Evolutionary conservation across 2,329 filamentous ascomycete species (phyloP), one percentile per base, ranked within the genome.

Genomic region (Cytospora schulzeri): DNA sequence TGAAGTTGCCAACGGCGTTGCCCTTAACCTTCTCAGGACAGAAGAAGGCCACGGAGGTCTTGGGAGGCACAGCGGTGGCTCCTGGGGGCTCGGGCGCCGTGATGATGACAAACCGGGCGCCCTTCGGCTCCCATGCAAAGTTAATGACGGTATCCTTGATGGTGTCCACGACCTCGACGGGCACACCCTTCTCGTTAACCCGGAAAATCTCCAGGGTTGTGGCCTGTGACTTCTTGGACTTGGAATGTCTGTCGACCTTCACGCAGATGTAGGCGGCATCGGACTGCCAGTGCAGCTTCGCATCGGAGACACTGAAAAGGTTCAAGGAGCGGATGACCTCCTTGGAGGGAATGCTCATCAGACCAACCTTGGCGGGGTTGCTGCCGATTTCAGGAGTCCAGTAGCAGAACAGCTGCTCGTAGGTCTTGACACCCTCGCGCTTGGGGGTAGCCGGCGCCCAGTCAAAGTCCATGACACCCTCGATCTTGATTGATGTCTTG

Each of bases 61-160:
- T 99, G 68, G 95, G 93, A 6, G 91, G 86, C 9, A 96, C 93
- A 15, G 91, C 93, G 14, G 91, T 89, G 52, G 89, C 87, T 48
- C 88, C 87, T 50, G 88, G 83, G 3, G 91, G 88, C 80, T 99
- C 95, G 14, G 92, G 91, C 22, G 92, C 95, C 41, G 93, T 97
- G 80, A 99, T 99, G 74, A 97, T 89, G 69, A 97, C 93, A 76
- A 99, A 99, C 48, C 95, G 90, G 77, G 96, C 93, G 68, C 95
- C 95, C 82, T 97, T 97, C 68, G 95, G 95, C 76, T 99, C 95
- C 95, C 95, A 99, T 12, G 95, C 93, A 75, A 99, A 99, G 83
- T 99, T 99, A 81, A 99, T 96, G 71, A 99, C 95, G 1, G 93
- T 97, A 74, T 98, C 95, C 81, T 98, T 98, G 80, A 99, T 91